These are phyloP conservation scores for Aspergillus funiculosus DNA, from an alignment of 495 filamentous ascomycete genomes.

Conservation along the genomic window DNA sequence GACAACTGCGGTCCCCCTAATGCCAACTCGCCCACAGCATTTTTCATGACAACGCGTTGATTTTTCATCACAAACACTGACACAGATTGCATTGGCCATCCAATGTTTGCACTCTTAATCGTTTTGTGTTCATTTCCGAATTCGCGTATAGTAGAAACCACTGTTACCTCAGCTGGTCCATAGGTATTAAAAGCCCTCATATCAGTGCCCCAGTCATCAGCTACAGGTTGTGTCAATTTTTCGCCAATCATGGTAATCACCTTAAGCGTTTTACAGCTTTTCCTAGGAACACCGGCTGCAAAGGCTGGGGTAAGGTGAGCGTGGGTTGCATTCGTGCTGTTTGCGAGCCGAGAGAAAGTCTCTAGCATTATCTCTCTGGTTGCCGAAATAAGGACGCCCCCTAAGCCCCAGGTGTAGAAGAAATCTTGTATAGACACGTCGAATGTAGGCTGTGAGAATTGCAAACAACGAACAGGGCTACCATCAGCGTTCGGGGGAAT, in stretches of 20 bases:
- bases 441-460: slow-evolving; percentile 37
- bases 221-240: slow-evolving; percentile 65
- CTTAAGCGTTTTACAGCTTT: slow-evolving; percentile 28
- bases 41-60: slow-evolving; percentile 27
- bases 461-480: slow-evolving; percentile 28
- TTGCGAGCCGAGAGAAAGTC: slow-evolving; percentile 30
- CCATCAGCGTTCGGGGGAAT: slow-evolving; percentile 26
- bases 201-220: slow-evolving; percentile 34
- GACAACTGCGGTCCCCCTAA: slow-evolving; percentile 40
- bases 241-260: slow-evolving; percentile 97
- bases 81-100: slow-evolving; percentile 30
- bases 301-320: slow-evolving; percentile 38
- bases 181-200: slow-evolving; percentile 35
- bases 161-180: slow-evolving; percentile 34
- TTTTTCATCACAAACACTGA: slow-evolving; percentile 32
- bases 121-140: slow-evolving; percentile 27
- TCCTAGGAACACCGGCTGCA: slow-evolving; percentile 26
- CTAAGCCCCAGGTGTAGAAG: slow-evolving; percentile 37
- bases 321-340: slow-evolving; percentile 30
- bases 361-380: slow-evolving; percentile 31
- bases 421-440: slow-evolving; percentile 38
- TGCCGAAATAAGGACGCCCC: slow-evolving; percentile 32
- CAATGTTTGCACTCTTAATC: slow-evolving; percentile 33
- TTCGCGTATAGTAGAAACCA: slow-evolving; percentile 33
- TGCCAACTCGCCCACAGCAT: slow-evolving; percentile 41